These are phyloP conservation scores for Priceomyces medius DNA, from an alignment of 805 yeast species.

Conservation along the genomic window DNA sequence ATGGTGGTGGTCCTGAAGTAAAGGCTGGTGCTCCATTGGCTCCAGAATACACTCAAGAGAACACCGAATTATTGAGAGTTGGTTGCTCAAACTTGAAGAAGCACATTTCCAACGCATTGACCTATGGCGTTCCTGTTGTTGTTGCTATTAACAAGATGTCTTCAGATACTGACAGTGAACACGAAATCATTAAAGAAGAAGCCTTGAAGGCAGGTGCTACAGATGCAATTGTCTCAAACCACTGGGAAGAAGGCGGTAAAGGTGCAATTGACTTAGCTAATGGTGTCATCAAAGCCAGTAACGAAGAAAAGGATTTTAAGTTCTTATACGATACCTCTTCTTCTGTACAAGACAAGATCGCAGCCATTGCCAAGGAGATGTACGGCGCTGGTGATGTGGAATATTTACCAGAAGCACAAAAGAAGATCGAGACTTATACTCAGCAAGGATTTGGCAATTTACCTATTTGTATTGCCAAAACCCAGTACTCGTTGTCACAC, in stretches of 20 bases:
- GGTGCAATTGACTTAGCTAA: slow-evolving; percentile 76
- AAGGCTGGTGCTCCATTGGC: slow-evolving; percentile 83
- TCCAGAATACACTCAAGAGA: slow-evolving; percentile 67
- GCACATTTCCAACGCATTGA: slow-evolving; percentile 70
- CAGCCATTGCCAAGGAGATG: slow-evolving; percentile 68
- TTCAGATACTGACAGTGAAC: slow-evolving; percentile 68
- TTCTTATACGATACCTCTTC: slow-evolving; percentile 62
- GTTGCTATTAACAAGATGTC: slow-evolving; percentile 81
- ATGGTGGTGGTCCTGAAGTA: slow-evolving; percentile 88
- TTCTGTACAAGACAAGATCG: slow-evolving; percentile 67
- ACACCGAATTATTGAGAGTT: slow-evolving; percentile 61
- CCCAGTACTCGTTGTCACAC: slow-evolving; percentile 81
- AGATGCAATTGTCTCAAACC: slow-evolving; percentile 79
- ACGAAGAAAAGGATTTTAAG: slow-evolving; percentile 42
- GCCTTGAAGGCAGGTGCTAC: slow-evolving; percentile 75
- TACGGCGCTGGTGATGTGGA: slow-evolving; percentile 77
- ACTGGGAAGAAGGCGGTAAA: slow-evolving; percentile 83
- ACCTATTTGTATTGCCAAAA: slow-evolving; percentile 84
- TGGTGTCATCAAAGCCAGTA: slow-evolving; percentile 64
- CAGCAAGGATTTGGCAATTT: slow-evolving; percentile 73
- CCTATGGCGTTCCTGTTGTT: slow-evolving; percentile 74
- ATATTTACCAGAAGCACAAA: slow-evolving; percentile 65
- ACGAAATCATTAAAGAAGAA: slow-evolving; percentile 63
- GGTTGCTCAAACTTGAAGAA: slow-evolving; percentile 78
- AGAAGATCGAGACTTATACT: slow-evolving; percentile 65